These are phyloP conservation scores for Botrytis pseudocinerea DNA, from an alignment of 2,329 filamentous ascomycete genomes.

Conservation along the genomic window DNA sequence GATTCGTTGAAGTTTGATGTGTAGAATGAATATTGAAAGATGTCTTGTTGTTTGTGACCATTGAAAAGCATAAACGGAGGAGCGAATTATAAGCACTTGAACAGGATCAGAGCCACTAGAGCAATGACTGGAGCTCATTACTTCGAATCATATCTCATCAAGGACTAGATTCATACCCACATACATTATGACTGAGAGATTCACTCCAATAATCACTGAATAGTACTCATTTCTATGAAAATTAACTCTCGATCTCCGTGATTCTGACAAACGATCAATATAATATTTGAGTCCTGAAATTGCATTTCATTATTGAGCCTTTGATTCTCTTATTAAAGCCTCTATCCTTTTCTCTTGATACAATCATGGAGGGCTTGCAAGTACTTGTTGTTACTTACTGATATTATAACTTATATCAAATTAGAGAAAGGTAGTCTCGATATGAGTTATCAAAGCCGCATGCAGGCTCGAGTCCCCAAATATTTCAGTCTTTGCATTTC, in stretches of 20 bases:
- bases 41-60: no score
- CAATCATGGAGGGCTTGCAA: background rate
- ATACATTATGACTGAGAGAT: background rate
- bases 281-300: background rate
- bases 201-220: background rate
- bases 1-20: background rate
- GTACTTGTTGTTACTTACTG: no score
- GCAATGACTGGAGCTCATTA: background rate
- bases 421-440: no score
- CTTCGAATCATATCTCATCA: background rate
- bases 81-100: background rate
- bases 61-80: background rate
- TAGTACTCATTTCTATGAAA: background rate
- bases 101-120: no score
- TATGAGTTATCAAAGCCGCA: no score
- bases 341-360: background rate
- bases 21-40: background rate
- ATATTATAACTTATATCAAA: no score
- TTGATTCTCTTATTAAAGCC: no score
- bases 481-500: background rate
- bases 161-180: background rate
- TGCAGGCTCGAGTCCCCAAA: no score
- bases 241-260: background rate
- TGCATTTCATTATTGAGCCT: background rate
- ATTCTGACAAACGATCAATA: background rate